These are phyloP conservation scores for Penicillium lagena DNA, from an alignment of 495 filamentous ascomycete genomes.

Conservation along the genomic window DNA sequence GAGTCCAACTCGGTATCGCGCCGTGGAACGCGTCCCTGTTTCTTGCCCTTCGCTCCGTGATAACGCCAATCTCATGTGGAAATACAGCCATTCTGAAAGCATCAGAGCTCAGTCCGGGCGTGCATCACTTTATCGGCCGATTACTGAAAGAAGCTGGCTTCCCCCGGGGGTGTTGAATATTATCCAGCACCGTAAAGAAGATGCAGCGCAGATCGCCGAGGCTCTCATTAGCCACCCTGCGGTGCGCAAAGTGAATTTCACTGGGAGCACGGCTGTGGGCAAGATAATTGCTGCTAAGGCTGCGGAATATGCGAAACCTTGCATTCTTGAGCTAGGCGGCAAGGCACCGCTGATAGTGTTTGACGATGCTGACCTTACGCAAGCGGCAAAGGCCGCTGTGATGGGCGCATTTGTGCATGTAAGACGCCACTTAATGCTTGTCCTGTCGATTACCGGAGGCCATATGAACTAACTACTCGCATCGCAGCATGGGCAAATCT, in stretches of 20 bases:
- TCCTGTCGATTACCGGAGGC: too few relatives aligned
- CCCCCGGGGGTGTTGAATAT: conserved; percentile 49
- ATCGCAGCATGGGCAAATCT: conserved; percentile 58
- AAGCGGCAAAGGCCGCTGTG: conserved; percentile 46
- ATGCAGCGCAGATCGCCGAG: conserved; percentile 49
- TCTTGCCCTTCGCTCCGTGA: conserved; percentile 51
- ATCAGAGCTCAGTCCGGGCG: conserved; percentile 61
- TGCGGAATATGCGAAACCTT: conserved; percentile 60
- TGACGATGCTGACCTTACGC: conserved; percentile 57
- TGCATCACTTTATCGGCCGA: conserved; percentile 42
- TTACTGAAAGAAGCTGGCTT: conserved; percentile 13
- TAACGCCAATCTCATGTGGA: conserved; percentile 68
- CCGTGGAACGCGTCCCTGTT: conserved; percentile 56
- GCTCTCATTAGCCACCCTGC: conserved; percentile 48
- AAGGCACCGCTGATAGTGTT: conserved; percentile 60
- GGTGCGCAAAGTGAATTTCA: conserved; percentile 64
- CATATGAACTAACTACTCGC: too few relatives aligned
- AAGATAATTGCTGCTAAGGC: conserved; percentile 50
- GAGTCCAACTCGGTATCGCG: too few relatives aligned
- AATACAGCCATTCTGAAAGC: conserved; percentile 64
- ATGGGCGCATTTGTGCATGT: conserved; percentile 30
- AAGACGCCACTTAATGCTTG: background rate
- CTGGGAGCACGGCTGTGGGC: conserved; percentile 54
- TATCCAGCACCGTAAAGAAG: conserved; percentile 42
- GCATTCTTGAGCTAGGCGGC: conserved; percentile 63